Evolutionary conservation across 2,329 filamentous ascomycete genomes (phyloP).

Genomic region (Tympanopsis confertula): DNA sequence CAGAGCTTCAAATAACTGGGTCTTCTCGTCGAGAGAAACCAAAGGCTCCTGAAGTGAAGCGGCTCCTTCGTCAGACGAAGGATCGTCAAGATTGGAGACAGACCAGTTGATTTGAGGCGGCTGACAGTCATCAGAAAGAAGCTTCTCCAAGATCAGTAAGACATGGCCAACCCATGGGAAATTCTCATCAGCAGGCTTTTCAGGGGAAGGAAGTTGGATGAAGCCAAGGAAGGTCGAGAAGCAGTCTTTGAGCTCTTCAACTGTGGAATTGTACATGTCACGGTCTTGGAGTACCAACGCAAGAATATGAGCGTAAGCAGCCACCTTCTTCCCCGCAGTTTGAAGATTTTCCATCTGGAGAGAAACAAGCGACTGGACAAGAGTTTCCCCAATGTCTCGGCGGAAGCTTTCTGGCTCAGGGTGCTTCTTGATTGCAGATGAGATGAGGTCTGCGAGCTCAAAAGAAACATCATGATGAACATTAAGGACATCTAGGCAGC

Average conservation of each 20-base stretch:
- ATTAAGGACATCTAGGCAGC: conserved; percentile 80
- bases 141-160: conserved; percentile 76
- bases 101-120: conserved; percentile 66
- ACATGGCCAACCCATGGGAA: conserved; percentile 89
- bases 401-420: background rate
- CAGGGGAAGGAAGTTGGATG: conserved; percentile 48
- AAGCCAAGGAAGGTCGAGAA: conserved; percentile 43
- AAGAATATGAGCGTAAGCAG: conserved; percentile 83
- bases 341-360: conserved; percentile 56
- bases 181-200: conserved; percentile 62
- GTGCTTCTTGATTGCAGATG: conserved; percentile 45
- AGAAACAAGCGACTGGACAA: conserved; percentile 74
- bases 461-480: conserved; percentile 81
- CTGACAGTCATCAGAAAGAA: conserved; percentile 81
- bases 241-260: background rate
- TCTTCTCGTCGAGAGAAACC: conserved; percentile 53
- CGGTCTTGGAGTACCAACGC: conserved; percentile 75
- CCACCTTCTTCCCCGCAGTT: conserved; percentile 43
- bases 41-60: conserved; percentile 48
- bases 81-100: conserved; percentile 31
- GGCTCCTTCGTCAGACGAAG: conserved; percentile 34
- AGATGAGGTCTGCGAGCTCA: conserved; percentile 79
- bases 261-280: background rate
- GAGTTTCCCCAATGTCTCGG: conserved; percentile 68
- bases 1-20: conserved; percentile 63